Conservation (phyloP, 345 rosid genomes). For the Moricandia moricandioides region DNA sequence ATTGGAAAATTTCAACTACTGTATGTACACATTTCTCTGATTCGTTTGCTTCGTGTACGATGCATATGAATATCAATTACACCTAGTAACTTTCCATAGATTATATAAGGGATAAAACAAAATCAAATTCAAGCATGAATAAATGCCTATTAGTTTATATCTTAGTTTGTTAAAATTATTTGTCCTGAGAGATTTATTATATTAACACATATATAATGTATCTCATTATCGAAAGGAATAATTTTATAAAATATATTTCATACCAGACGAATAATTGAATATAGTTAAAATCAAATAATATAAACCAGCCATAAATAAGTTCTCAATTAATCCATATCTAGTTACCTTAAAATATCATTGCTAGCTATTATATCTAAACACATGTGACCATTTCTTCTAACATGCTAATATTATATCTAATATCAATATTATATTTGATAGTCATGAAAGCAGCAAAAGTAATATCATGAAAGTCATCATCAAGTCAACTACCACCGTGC, state of each 20-base stretch:
- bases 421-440: not conserved
- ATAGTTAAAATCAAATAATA: not conserved
- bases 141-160: too few species aligned
- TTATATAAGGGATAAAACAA: too few species aligned
- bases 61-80: not conserved
- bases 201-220: too few species aligned
- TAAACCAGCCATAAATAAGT: not conserved
- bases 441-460: not conserved
- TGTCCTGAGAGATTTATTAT: too few species aligned
- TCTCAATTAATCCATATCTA: not conserved
- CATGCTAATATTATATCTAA: not conserved
- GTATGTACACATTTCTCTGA: not conserved
- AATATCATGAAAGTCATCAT: slow-evolving; percentile 10
- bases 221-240: too few species aligned
- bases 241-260: too few species aligned
- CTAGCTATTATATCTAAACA: not conserved
- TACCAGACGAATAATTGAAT: not conserved
- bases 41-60: not conserved
- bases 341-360: not conserved
- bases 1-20: not conserved
- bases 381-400: not conserved
- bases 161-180: too few species aligned
- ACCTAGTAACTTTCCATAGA: not conserved
- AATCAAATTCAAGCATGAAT: not conserved
- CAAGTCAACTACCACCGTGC: slow-evolving; percentile 41